Conservation (phyloP, 257 asterid species). For the Solanum pimpinellifolium region DNA sequence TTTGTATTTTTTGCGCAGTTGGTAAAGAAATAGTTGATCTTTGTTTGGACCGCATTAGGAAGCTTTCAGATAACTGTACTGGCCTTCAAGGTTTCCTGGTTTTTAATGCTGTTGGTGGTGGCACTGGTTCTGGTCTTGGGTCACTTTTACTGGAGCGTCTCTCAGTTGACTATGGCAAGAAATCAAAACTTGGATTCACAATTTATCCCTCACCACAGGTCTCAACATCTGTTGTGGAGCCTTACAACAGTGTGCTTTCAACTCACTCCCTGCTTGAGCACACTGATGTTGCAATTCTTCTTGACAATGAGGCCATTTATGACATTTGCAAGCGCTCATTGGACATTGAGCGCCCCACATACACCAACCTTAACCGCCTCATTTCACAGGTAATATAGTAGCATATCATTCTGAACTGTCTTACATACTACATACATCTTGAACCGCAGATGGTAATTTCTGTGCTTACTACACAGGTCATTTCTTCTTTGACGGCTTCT, state of each 20-base stretch:
- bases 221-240: constrained; percentile 20
- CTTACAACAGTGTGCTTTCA: constrained; percentile 19
- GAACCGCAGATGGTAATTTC: neutral
- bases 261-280: constrained; percentile 21
- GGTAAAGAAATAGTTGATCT: constrained; percentile 21
- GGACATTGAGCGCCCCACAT: constrained; percentile 14
- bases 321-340: constrained; percentile 1
- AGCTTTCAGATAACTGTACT: constrained; percentile 18
- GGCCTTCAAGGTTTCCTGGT: constrained; percentile 16
- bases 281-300: constrained; percentile 17
- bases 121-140: constrained; percentile 21
- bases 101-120: constrained; percentile 19
- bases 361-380: constrained; percentile 19
- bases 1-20: neutral
- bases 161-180: constrained; percentile 21
- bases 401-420: neutral
- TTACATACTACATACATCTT: neutral
- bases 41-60: constrained; percentile 18
- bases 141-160: constrained; percentile 14
- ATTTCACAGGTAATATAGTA: constrained; percentile 11
- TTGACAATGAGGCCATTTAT: constrained; percentile 5
- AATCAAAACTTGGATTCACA: constrained; percentile 17
- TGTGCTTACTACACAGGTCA: constrained; percentile 3
- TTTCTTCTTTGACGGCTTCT: constrained; percentile 17
- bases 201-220: constrained; percentile 20